phyloP scores from a whole-genome alignment of 306 rosid species.

The Castanea sativa region DNA sequence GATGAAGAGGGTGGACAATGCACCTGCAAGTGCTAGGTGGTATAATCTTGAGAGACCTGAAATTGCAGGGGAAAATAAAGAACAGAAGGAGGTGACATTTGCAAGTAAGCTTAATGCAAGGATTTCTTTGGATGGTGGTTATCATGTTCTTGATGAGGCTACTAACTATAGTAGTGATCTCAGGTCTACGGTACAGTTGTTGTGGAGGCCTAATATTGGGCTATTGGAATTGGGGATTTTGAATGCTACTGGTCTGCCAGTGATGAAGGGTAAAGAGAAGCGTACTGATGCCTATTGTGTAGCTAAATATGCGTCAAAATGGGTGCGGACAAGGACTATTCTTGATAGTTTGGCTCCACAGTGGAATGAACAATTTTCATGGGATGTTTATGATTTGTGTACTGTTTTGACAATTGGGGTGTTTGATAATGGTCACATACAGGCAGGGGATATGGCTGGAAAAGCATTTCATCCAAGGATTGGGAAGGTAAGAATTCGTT shows the following conservation, averaged over 20 bases:
- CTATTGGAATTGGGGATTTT: slow-evolving; percentile 47
- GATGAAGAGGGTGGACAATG: slow-evolving; percentile 23
- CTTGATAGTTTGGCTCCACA: slow-evolving; percentile 36
- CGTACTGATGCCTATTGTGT: slow-evolving; percentile 51
- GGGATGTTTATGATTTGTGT: slow-evolving; percentile 58
- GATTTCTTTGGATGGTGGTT: slow-evolving; percentile 52
- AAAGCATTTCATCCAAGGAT: slow-evolving; percentile 24
- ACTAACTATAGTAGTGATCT: slow-evolving; percentile 48
- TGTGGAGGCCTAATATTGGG: slow-evolving; percentile 31
- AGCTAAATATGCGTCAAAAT: slow-evolving; percentile 49
- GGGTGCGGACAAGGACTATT: slow-evolving; percentile 53
- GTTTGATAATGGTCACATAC: slow-evolving; percentile 45
- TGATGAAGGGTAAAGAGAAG: slow-evolving; percentile 39
- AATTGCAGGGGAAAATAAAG: not conserved
- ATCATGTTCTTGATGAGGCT: slow-evolving; percentile 56
- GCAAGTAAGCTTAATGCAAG: slow-evolving; percentile 45
- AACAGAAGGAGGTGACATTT: slow-evolving; percentile 26
- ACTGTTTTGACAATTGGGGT: slow-evolving; percentile 46
- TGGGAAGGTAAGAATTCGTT: slow-evolving; percentile 47
- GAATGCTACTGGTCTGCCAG: slow-evolving; percentile 33
- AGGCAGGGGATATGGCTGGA: slow-evolving; percentile 17
- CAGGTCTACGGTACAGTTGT: slow-evolving; percentile 23
- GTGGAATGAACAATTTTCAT: slow-evolving; percentile 43
- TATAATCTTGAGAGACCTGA: slow-evolving; percentile 25
- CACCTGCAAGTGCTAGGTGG: slow-evolving; percentile 22